Evolutionary conservation across 1,284 basidiomycete genomes (phyloP), one percentile per base, ranked within the genome.

Genomic region (Tilletia horrida): DNA sequence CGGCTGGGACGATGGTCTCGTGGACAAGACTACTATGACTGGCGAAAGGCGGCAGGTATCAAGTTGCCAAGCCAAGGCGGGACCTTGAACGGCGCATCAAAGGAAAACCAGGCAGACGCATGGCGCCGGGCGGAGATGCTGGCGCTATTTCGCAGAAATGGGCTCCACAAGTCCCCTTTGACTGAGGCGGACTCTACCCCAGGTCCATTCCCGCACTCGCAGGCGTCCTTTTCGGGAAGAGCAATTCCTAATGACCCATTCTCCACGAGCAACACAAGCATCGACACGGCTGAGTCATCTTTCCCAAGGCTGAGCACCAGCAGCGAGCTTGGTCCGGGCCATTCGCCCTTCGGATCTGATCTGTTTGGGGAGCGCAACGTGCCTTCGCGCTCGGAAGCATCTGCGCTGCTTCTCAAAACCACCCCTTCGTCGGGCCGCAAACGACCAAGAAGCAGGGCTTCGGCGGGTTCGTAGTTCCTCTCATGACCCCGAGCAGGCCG

Each of bases 361-460:
- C n/a, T 62, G 7, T 62, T 62, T 31, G 59, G 59, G 8, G 59
- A 62, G 11, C 59, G 59, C 13, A 31, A 62, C 23, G 50, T 52
- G 50, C 50, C 50, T 27, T 52, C 50, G 50, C n/a, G 50, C 16
- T 52, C 21, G 21, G n/a, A 52, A 52, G 50, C 50, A 13, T 21
- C n/a, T 7, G 50, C 16, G 7, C 50, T 52, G 23, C 50, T 52
- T 3, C 23, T 27, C 23, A 52, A 52, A 27, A 52, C 50, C 23
- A 21, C 50, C 14, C 50, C 6, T 13, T 52, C 35, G 11, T 4
- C 6, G 11, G 35, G 35, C 35, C 35, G 35, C 35, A 40, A 40
- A 40, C 11, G 6, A 40, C 35, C 35, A 40, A 40, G 35, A 40
- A 40, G 35, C 35, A 40, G 35, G 35, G 11, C 6, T 11, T 40